phyloP scores from a whole-genome alignment of 23 red algal species.

The Pyropia yezoensis region DNA sequence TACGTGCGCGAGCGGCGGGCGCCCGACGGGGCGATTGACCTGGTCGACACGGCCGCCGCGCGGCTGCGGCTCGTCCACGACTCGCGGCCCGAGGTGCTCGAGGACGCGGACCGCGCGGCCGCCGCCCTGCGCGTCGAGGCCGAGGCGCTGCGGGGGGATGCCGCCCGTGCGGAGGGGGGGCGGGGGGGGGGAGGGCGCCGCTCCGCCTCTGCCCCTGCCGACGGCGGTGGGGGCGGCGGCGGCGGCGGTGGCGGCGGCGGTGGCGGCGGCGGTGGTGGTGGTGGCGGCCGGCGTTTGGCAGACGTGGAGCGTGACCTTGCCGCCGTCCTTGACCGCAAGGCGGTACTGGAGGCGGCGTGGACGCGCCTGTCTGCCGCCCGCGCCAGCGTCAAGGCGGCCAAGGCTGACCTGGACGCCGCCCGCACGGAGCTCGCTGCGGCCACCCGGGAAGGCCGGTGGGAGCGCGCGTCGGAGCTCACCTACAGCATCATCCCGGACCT shows the following conservation, averaged over 20 bases:
- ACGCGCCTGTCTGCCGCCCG: conserved; percentile 9
- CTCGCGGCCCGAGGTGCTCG: conserved; percentile 38
- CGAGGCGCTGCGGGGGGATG: conserved; percentile 38
- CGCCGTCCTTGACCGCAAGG: background rate
- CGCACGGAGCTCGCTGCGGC: conserved; percentile 27
- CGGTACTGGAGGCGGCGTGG: conserved; percentile 13
- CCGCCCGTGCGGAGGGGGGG: too few relatives aligned
- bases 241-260: background rate
- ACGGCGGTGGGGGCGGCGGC: too few relatives aligned
- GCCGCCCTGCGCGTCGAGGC: conserved; percentile 28
- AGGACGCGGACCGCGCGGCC: conserved; percentile 32
- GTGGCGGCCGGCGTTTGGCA: background rate
- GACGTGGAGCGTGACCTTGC: background rate
- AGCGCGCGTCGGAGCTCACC: conserved; percentile 22
- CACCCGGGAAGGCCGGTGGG: conserved; percentile 27
- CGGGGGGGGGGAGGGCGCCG: too few relatives aligned
- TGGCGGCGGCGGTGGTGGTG: background rate
- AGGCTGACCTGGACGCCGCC: conserved; percentile 22
- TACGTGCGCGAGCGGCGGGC: conserved; percentile 49
- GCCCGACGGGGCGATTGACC: conserved; percentile 56
- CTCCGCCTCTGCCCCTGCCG: too few relatives aligned
- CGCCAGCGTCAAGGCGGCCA: conserved; percentile 18
- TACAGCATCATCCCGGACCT: conserved; percentile 44
- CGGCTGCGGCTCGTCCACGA: conserved; percentile 40
- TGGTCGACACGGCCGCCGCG: conserved; percentile 51